Base-by-base conservation (phyloP, 2,329 filamentous ascomycete genomes). In the Penicillium expansum region DNA sequence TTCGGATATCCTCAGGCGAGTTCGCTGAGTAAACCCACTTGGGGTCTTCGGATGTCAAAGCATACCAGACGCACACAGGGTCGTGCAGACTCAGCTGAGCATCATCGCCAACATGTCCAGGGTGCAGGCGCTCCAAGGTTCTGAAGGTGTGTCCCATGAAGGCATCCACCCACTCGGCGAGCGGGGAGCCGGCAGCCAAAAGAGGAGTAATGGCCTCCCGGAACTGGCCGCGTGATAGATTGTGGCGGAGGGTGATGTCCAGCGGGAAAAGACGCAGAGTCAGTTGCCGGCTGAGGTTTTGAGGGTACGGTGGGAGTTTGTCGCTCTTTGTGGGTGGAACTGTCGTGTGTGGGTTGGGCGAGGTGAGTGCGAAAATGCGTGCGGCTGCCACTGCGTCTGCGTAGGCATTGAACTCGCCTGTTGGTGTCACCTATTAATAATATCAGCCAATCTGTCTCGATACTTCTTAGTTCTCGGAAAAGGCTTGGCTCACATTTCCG, bases 351-450 rank as follows among this genome's bases (percentile, higher is more conserved):
- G 94, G 94, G 33, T 78, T 85, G 6, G 82, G 83, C 1, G 89
- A 91, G 0, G 90, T 92, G 60, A 94, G 79, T 7, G 90, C 89
- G 69, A 88, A 92, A 18, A 94, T 83, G 14, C 89, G 83, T 11
- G 90, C 90, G 0, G 89, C 85, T 29, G 90, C 89, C 39, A 90
- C 82, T 20, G 89, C 82, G 72, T 99, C 95, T 56, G 94, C 92
- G 69, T 91, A 96, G 56, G 89, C 89, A 79, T 99, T 99, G 83
- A 99, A 99, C 73, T 99, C 94, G 61, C 90, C 91, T 13, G 88
- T 84, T 1, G 94, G 93, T 0, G 84, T 87, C 63, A 52, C 49
- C 49, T 52, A 32, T 44, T 16, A 35, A 87, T 83, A 37, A 45
- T 29, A 29, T 52, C 20, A 35, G 38, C 16, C 18, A 16, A 9